phyloP scores from a whole-genome alignment of 139 green algal species.

The Edaphochlamys debaryana region DNA sequence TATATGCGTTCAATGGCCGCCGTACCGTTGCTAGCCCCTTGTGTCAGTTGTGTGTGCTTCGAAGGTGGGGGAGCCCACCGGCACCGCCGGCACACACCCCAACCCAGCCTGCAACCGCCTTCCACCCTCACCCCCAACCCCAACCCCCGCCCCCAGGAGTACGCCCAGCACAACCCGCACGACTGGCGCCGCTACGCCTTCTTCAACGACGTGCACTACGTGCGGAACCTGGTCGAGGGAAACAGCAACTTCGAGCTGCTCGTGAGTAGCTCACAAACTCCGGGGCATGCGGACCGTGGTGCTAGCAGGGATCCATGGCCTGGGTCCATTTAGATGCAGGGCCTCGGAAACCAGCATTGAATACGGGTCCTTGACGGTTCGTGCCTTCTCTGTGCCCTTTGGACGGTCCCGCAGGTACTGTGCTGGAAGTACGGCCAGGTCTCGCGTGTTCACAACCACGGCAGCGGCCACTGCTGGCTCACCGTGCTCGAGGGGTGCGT shows the following conservation, averaged over 20 bases:
- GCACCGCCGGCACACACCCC: not conserved
- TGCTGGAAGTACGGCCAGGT: constrained; percentile 56
- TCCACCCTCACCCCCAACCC: not conserved
- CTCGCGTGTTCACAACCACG: constrained; percentile 58
- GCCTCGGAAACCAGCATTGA: too few species aligned
- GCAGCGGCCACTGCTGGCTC: constrained; percentile 46
- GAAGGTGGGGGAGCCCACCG: too few species aligned
- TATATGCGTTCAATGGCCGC: not conserved
- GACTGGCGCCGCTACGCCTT: constrained; percentile 43
- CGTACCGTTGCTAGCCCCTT: too few species aligned
- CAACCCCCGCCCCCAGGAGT: constrained; percentile 1
- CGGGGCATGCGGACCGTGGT: too few species aligned
- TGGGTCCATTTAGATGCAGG: too few species aligned
- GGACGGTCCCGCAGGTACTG: too few species aligned
- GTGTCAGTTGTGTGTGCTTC: too few species aligned
- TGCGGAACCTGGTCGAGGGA: constrained; percentile 54
- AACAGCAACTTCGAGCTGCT: constrained; percentile 55
- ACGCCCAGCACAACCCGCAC: not conserved
- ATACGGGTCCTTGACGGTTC: too few species aligned
- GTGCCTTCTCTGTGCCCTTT: too few species aligned
- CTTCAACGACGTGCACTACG: constrained; percentile 54
- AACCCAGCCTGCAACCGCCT: not conserved
- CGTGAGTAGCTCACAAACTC: too few species aligned
- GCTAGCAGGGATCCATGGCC: too few species aligned
- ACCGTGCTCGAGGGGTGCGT: constrained; percentile 37